Conservation (phyloP, 1,284 basidiomycete species). For the Boletus hoseneyae region DNA sequence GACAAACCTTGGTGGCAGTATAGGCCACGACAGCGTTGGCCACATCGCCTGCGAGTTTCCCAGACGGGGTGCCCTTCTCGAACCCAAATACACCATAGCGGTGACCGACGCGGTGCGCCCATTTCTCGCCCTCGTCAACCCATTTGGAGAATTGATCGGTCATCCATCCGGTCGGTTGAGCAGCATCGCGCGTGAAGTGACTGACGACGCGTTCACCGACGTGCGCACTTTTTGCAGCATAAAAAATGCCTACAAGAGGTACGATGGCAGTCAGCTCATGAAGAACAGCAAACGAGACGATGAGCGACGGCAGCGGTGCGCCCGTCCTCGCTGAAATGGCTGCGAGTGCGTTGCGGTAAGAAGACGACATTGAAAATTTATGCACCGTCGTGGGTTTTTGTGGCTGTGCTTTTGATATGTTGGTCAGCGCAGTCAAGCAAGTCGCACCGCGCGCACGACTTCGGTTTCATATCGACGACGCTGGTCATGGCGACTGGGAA, state of each 20-base stretch:
- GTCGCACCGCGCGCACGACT: neutral
- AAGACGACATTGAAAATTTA: constrained; percentile 25
- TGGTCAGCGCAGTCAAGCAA: constrained; percentile 9
- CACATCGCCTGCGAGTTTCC: constrained; percentile 64
- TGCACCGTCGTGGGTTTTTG: neutral
- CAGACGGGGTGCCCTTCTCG: constrained; percentile 49
- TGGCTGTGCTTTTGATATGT: constrained; percentile 21
- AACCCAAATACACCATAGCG: constrained; percentile 83
- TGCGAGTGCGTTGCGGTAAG: constrained; percentile 53
- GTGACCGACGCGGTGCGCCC: constrained; percentile 70
- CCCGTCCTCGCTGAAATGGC: constrained; percentile 61
- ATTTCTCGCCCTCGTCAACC: constrained; percentile 71
- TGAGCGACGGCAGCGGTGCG: constrained; percentile 72
- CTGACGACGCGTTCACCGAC: constrained; percentile 68
- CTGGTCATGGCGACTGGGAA: constrained; percentile 20
- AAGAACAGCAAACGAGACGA: constrained; percentile 77
- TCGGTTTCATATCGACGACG: constrained; percentile 18
- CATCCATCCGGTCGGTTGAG: constrained; percentile 34
- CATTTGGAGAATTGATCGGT: constrained; percentile 47
- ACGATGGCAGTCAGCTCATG: constrained; percentile 87
- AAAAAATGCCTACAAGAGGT: constrained; percentile 77
- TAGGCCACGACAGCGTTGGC: constrained; percentile 84
- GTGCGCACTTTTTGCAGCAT: constrained; percentile 63
- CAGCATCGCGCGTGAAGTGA: constrained; percentile 19
- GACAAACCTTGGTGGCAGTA: constrained; percentile 71